phyloP scores from a whole-genome alignment of 75 land plant genomes.

The Pseudotsuga menziesii region DNA sequence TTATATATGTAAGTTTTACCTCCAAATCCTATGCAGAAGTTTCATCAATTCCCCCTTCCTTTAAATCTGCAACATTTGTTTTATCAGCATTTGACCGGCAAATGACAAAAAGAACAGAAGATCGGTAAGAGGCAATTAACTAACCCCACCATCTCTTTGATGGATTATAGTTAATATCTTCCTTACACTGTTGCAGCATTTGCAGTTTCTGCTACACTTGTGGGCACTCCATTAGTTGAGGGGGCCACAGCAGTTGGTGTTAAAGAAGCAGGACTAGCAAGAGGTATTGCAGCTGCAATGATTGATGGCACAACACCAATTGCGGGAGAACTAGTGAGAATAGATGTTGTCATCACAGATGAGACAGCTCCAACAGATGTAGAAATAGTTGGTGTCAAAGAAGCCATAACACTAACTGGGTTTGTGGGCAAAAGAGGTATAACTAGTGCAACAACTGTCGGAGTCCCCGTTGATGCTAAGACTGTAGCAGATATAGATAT shows the following conservation, averaged over 20 bases:
- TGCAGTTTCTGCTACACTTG: slow-evolving; percentile 9
- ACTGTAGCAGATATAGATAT: slow-evolving; percentile 4
- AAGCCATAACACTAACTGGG: slow-evolving; percentile 28
- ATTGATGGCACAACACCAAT: slow-evolving; percentile 10
- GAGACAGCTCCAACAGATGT: slow-evolving; percentile 14
- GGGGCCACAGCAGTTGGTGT: background rate
- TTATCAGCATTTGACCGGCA: slow-evolving; percentile 11
- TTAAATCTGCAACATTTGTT: slow-evolving; percentile 6
- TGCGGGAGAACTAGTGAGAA: background rate
- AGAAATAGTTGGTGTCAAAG: slow-evolving; percentile 11
- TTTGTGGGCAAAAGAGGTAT: slow-evolving; percentile 14
- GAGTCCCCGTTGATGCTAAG: slow-evolving; percentile 2
- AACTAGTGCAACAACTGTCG: slow-evolving; percentile 7
- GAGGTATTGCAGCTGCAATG: background rate
- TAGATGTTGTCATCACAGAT: slow-evolving; percentile 9
- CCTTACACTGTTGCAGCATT: slow-evolving; percentile 6
- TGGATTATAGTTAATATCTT: background rate
- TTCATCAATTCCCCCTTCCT: slow-evolving; percentile 36
- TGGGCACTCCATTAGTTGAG: background rate
- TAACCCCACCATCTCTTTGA: background rate
- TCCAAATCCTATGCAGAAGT: slow-evolving; percentile 65
- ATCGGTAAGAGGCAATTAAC: background rate
- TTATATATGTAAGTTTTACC: slow-evolving; percentile 21
- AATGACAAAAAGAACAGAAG: background rate
- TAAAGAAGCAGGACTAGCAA: slow-evolving; percentile 16